Evolutionary conservation across 345 rosid genomes (phyloP).

Genomic region (Draba incana): DNA sequence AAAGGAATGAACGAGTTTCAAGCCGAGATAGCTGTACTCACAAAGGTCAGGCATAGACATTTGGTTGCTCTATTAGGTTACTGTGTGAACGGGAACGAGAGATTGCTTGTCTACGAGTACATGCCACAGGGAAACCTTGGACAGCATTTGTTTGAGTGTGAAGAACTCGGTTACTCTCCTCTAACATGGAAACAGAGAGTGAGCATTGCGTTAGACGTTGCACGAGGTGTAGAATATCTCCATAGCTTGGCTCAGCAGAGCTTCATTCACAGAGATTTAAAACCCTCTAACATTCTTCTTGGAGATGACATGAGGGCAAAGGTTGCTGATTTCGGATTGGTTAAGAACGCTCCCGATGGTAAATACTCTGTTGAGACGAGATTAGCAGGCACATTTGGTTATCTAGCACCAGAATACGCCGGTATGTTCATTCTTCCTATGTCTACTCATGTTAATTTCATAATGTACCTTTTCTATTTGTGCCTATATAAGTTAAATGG

Average conservation of each 20-base stretch:
- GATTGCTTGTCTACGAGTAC: constrained; percentile 85
- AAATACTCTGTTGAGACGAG: constrained; percentile 87
- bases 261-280: constrained; percentile 90
- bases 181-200: constrained; percentile 86
- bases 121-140: constrained; percentile 89
- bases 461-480: neutral
- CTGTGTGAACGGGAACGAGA: constrained; percentile 76
- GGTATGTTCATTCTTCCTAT: constrained; percentile 51
- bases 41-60: constrained; percentile 88
- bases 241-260: constrained; percentile 89
- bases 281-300: constrained; percentile 86
- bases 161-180: constrained; percentile 49
- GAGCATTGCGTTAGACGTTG: constrained; percentile 80
- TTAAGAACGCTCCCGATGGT: constrained; percentile 85
- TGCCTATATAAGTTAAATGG: too few species aligned
- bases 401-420: constrained; percentile 97
- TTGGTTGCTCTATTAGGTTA: constrained; percentile 83
- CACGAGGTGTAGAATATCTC: constrained; percentile 88
- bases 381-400: constrained; percentile 95
- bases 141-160: constrained; percentile 74
- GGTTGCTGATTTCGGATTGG: constrained; percentile 93
- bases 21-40: constrained; percentile 85
- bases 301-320: constrained; percentile 96
- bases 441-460: neutral
- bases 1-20: constrained; percentile 86